Percentiles rank a stretch among this genome's conserved stretches.
These are phyloP conservation scores for Fragilaria crotonensis DNA, from an alignment of 108 stramenopile species.

Conservation along the genomic window DNA sequence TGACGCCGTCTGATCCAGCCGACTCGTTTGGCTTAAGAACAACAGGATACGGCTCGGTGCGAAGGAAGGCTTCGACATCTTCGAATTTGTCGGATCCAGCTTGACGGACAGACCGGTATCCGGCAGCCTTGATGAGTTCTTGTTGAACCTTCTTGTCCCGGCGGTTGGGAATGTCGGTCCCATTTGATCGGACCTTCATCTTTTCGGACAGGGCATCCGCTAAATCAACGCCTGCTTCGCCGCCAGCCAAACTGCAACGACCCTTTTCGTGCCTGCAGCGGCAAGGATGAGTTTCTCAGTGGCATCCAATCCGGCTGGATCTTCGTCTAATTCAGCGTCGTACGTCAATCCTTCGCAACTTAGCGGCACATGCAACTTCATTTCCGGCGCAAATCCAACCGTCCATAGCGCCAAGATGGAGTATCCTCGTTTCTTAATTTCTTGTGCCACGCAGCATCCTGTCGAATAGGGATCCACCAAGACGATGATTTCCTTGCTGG, in stretches of 20 bases:
- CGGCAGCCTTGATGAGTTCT: constrained; percentile 70
- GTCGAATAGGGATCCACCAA: constrained; percentile 91
- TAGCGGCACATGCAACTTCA: constrained; percentile 70
- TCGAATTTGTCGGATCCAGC: constrained; percentile 50
- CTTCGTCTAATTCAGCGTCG: constrained; percentile 45
- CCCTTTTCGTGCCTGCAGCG: constrained; percentile 48
- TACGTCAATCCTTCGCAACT: constrained; percentile 41
- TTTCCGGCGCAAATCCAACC: constrained; percentile 50
- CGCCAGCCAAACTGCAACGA: constrained; percentile 76
- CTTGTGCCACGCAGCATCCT: constrained; percentile 70
- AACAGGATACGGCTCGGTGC: constrained; percentile 66
- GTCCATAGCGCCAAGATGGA: constrained; percentile 75
- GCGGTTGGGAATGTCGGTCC: constrained; percentile 72
- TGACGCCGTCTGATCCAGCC: constrained; percentile 93
- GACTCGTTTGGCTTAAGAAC: constrained; percentile 90
- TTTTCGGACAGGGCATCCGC: constrained; percentile 73
- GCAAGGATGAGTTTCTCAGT: constrained; percentile 41
- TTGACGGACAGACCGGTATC: constrained; percentile 83
- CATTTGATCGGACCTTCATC: constrained; percentile 74
- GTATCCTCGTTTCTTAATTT: constrained; percentile 68
- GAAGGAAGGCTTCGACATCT: constrained; percentile 76
- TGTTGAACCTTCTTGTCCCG: constrained; percentile 91
- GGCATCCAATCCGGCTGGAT: constrained; percentile 32
- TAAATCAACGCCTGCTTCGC: constrained; percentile 81
- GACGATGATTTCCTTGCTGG: constrained; percentile 74